A percentile compares a stretch with the other conserved stretches of the same genome.
phyloP scores from a whole-genome alignment of 768 basidiomycete species.

The Mycena belliarum region DNA sequence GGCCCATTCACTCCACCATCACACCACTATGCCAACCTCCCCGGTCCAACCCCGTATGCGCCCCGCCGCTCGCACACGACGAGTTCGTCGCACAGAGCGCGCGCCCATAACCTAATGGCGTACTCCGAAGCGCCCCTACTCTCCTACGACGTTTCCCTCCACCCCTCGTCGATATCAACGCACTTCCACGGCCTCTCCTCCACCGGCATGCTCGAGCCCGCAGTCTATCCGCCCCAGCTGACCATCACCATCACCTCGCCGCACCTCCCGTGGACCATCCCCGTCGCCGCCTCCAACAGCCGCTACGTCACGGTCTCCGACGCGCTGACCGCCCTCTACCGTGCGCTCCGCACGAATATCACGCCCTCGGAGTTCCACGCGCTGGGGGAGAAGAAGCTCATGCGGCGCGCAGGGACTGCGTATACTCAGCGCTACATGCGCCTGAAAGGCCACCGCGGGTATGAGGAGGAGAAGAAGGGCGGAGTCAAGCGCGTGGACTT shows the following conservation, averaged over 20 bases:
- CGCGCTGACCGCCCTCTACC: not conserved
- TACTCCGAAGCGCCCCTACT: not conserved
- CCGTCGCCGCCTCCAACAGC: not conserved
- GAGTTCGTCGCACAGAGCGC: not conserved
- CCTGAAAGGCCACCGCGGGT: not conserved
- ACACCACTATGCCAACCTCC: not conserved
- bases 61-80: not conserved
- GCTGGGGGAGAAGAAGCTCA: not conserved
- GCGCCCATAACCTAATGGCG: not conserved
- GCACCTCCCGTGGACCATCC: not conserved
- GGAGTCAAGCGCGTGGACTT: constrained; percentile 1
- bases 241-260: not conserved
- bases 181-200: not conserved
- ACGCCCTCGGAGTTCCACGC: not conserved
- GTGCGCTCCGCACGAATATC: not conserved
- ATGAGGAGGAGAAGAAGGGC: not conserved
- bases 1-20: not conserved
- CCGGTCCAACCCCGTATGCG: not conserved
- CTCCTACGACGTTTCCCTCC: not conserved
- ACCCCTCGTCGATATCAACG: not conserved
- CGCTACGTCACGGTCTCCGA: not conserved
- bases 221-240: not conserved
- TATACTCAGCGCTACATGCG: not conserved
- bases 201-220: not conserved
- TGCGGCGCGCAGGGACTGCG: not conserved